A percentile compares a stretch with the other conserved stretches of the same genome.
Evolutionary conservation across 768 basidiomycete species (phyloP).

Genomic region (Sporobolomyces pararoseus): DNA sequence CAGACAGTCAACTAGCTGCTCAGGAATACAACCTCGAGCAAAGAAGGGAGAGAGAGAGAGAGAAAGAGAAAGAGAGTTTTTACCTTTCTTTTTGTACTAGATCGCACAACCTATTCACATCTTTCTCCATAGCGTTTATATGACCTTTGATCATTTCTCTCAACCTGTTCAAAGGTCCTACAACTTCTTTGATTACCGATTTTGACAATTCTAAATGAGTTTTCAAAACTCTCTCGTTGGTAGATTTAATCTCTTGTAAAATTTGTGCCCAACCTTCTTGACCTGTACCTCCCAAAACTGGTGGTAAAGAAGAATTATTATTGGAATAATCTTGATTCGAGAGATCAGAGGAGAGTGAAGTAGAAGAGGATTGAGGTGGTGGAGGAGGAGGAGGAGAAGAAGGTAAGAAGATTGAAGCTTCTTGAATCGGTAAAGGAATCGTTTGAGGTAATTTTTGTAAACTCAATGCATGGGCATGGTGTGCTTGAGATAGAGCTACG

Average conservation of each 20-base stretch:
- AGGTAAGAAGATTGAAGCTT: constrained; percentile 37
- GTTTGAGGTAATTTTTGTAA: constrained; percentile 15
- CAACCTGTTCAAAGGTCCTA: constrained; percentile 31
- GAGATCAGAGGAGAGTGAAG: background rate
- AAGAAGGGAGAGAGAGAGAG: background rate
- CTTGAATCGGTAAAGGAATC: constrained; percentile 20
- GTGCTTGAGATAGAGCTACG: constrained; percentile 20
- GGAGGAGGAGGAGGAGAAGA: background rate
- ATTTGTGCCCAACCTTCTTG: constrained; percentile 35
- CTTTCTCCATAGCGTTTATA: constrained; percentile 28
- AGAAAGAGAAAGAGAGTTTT: constrained; percentile 5
- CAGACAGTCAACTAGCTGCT: too few species aligned
- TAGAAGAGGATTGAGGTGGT: too few species aligned
- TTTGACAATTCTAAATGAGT: constrained; percentile 21
- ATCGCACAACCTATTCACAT: constrained; percentile 23
- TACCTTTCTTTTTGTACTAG: constrained; percentile 28
- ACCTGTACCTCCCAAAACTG: constrained; percentile 1
- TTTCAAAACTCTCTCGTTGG: constrained; percentile 13
- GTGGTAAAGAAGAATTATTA: too few species aligned
- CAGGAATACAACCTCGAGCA: background rate
- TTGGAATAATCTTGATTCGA: too few species aligned
- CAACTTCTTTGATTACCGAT: constrained; percentile 23
- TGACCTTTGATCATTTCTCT: constrained; percentile 18
- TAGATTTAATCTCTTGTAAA: constrained; percentile 19
- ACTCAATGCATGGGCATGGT: constrained; percentile 18